A percentile compares a stretch with the other conserved stretches of the same genome.
These are phyloP conservation scores for Rhodotorula sp. DNA, from an alignment of 1,284 basidiomycete species.

Conservation along the genomic window DNA sequence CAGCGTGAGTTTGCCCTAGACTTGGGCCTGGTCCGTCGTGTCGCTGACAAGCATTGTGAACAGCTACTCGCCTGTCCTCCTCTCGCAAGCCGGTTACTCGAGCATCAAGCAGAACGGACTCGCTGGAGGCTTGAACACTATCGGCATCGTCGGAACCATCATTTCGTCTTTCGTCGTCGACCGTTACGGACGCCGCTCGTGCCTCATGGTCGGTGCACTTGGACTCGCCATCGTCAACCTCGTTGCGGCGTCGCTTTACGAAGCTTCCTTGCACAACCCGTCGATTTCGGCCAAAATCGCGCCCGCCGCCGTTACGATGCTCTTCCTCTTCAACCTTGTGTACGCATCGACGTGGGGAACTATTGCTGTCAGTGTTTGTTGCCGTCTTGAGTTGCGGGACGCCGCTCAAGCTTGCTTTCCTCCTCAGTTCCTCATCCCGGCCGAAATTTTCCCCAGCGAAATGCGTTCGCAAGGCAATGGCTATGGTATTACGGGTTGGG, in stretches of 20 bases:
- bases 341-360: constrained; percentile 46
- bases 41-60: constrained; percentile 32
- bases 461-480: constrained; percentile 47
- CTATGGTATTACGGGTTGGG: constrained; percentile 48
- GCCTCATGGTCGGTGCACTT: constrained; percentile 48
- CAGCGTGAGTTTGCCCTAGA: not conserved
- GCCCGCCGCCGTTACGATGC: constrained; percentile 48
- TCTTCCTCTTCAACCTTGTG: constrained; percentile 51
- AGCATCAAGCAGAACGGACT: constrained; percentile 42
- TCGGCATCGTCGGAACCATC: constrained; percentile 42
- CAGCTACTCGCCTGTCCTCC: constrained; percentile 41
- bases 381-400: not conserved
- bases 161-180: constrained; percentile 47
- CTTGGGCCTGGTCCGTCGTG: too few species aligned
- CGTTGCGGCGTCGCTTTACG: constrained; percentile 45
- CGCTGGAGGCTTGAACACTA: constrained; percentile 42
- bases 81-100: constrained; percentile 42
- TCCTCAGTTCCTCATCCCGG: constrained; percentile 48
- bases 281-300: constrained; percentile 32
- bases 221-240: constrained; percentile 46
- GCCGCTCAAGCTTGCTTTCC: not conserved
- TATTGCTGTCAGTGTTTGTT: constrained; percentile 38
- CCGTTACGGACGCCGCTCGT: constrained; percentile 47
- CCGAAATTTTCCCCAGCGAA: constrained; percentile 51
- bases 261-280: constrained; percentile 36